Conservation (phyloP, 371 early-diverging fungal genomes). For the Funneliformis caledonium region DNA sequence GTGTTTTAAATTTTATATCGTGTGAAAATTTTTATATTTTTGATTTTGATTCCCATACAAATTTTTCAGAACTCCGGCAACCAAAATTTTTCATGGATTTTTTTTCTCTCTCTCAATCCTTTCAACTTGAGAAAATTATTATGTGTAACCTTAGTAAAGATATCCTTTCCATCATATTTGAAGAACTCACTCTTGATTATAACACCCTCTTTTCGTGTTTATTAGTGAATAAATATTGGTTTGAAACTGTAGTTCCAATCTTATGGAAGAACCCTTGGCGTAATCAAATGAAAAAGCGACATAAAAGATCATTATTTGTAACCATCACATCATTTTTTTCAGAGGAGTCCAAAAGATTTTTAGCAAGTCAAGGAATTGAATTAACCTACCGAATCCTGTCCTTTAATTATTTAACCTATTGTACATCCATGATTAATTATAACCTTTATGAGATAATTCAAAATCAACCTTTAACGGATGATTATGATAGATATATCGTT, state of each 20-base stretch:
- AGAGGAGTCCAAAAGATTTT: background rate
- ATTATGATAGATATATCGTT: background rate
- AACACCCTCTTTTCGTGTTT: slow-evolving; percentile 5
- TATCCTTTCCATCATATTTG: background rate
- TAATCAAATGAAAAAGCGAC: background rate
- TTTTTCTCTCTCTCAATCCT: too few species aligned
- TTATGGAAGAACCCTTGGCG: slow-evolving; percentile 22
- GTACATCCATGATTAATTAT: too few species aligned
- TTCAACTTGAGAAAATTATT: too few species aligned
- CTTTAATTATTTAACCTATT: too few species aligned
- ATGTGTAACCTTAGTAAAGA: background rate
- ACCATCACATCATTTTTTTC: background rate
- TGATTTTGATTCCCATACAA: too few species aligned
- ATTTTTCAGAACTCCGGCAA: too few species aligned
- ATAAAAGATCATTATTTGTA: background rate
- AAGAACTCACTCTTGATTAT: background rate
- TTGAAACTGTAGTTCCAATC: background rate
- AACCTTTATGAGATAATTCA: too few species aligned
- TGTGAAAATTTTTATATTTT: too few species aligned
- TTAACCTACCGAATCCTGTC: background rate
- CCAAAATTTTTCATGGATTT: too few species aligned
- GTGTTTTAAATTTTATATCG: too few species aligned
- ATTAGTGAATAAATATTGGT: slow-evolving; percentile 21
- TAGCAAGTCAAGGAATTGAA: background rate
- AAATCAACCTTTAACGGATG: background rate